Conservation (phyloP, 768 basidiomycete species). For the Boletus vinaceobasis region DNA sequence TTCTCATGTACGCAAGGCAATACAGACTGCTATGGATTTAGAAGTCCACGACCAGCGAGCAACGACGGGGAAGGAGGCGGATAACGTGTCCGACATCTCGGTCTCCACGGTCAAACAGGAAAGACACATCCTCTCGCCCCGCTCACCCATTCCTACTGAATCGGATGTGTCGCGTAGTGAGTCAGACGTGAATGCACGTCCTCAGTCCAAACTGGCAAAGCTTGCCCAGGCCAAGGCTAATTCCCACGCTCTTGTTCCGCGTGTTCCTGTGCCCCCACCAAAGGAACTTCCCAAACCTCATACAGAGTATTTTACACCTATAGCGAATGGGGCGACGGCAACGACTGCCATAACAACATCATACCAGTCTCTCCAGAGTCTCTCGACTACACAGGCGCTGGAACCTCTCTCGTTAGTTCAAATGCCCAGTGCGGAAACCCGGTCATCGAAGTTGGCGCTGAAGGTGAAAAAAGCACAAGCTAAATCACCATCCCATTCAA, state of each 20-base stretch:
- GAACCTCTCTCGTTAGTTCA: constrained; percentile 22
- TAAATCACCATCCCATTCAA: constrained; percentile 35
- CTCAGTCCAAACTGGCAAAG: constrained; percentile 70
- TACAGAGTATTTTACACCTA: constrained; percentile 74
- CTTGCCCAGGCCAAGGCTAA: constrained; percentile 60
- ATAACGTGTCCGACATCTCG: constrained; percentile 15
- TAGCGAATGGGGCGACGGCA: constrained; percentile 78
- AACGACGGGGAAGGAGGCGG: constrained; percentile 6
- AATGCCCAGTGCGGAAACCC: constrained; percentile 36
- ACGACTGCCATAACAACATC: constrained; percentile 84
- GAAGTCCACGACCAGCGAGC: constrained; percentile 48
- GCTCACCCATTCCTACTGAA: constrained; percentile 18
- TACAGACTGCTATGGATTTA: constrained; percentile 61
- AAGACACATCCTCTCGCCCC: constrained; percentile 20
- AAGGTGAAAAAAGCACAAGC: constrained; percentile 63
- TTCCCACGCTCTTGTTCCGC: constrained; percentile 19
- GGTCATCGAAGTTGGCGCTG: constrained; percentile 71
- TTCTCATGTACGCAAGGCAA: constrained; percentile 60
- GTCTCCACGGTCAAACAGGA: constrained; percentile 23
- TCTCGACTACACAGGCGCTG: constrained; percentile 38
- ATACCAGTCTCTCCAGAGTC: constrained; percentile 66
- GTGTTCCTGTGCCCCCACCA: constrained; percentile 29
- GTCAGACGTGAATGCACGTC: constrained; percentile 30
- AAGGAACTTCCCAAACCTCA: constrained; percentile 42
- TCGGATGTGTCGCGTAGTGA: constrained; percentile 12